Conservation (phyloP, 768 basidiomycete species). For the Coprinellus micaceus region DNA sequence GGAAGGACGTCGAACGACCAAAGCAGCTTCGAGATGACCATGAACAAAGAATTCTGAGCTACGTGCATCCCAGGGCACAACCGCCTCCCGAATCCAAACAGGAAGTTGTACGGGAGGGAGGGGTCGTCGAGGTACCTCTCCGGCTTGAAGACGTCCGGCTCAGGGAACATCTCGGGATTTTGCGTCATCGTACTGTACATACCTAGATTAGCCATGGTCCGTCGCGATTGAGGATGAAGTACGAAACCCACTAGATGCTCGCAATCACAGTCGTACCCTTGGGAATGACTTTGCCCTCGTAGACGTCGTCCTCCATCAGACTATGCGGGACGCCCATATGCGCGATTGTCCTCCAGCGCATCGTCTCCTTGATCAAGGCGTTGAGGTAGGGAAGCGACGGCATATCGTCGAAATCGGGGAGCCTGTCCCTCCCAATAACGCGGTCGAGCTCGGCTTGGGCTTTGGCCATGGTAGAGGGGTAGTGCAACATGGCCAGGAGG, state of each 20-base stretch:
- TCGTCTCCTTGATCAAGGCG: conserved; percentile 18
- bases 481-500: conserved; percentile 26
- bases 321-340: conserved; percentile 33
- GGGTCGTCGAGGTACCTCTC: conserved; percentile 21
- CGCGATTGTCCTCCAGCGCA: conserved; percentile 26
- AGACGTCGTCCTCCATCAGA: conserved; percentile 31
- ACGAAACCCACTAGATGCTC: conserved; percentile 24
- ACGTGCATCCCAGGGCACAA: conserved; percentile 28
- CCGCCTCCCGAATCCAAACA: conserved; percentile 26
- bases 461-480: conserved; percentile 22
- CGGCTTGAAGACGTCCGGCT: conserved; percentile 19
- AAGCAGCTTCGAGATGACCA: conserved; percentile 20
- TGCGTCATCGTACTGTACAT: conserved; percentile 21
- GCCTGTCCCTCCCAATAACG: conserved; percentile 23
- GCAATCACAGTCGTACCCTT: conserved; percentile 27
- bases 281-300: conserved; percentile 36
- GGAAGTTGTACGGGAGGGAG: conserved; percentile 16
- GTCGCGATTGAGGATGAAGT: too few species aligned
- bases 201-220: too few species aligned
- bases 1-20: conserved; percentile 23
- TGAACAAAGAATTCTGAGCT: conserved; percentile 23
- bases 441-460: conserved; percentile 31
- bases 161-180: conserved; percentile 22
- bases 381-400: conserved; percentile 19
- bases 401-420: conserved; percentile 25